These are phyloP conservation scores for Sclerotinia trifoliorum DNA, from an alignment of 2,329 filamentous ascomycete genomes.

Conservation along the genomic window DNA sequence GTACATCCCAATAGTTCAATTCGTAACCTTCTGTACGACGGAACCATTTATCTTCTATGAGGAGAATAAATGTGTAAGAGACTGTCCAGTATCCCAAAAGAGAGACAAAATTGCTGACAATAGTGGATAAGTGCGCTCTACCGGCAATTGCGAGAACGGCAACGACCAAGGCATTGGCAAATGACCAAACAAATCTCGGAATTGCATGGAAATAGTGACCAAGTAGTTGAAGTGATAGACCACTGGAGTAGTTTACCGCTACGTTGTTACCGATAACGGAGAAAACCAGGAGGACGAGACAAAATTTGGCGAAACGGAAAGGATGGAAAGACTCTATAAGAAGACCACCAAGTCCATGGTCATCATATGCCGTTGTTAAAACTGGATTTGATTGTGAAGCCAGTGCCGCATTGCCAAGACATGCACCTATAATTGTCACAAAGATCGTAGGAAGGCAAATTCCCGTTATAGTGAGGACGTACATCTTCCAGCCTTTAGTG, in stretches of 20 bases:
- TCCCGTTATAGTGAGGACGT: constrained; percentile 34
- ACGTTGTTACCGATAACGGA: constrained; percentile 39
- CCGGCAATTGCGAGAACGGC: constrained; percentile 37
- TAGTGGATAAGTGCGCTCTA: constrained; percentile 33
- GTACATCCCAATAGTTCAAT: constrained; percentile 35
- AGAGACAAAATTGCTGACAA: constrained; percentile 38
- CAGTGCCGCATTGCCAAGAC: constrained; percentile 43
- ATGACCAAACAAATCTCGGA: constrained; percentile 39
- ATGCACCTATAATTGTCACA: constrained; percentile 46
- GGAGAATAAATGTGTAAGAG: constrained; percentile 36
- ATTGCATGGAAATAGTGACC: constrained; percentile 40
- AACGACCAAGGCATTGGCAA: constrained; percentile 36
- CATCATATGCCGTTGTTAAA: constrained; percentile 43
- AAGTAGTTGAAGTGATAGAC: constrained; percentile 37
- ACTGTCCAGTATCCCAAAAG: constrained; percentile 39
- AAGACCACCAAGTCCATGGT: constrained; percentile 49
- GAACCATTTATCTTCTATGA: constrained; percentile 37
- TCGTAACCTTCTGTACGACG: constrained; percentile 35
- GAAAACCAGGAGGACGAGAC: constrained; percentile 40
- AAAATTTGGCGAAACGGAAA: constrained; percentile 49
- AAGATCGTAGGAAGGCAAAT: constrained; percentile 41
- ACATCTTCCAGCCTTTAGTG: constrained; percentile 39
- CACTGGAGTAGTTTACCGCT: constrained; percentile 38
- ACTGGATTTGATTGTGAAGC: constrained; percentile 41
- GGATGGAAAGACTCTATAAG: constrained; percentile 48